Percentiles rank a stretch among this genome's conserved stretches.
phyloP scores from a whole-genome alignment of 2,329 filamentous ascomycete species.

The Trichophyton verrucosum region DNA sequence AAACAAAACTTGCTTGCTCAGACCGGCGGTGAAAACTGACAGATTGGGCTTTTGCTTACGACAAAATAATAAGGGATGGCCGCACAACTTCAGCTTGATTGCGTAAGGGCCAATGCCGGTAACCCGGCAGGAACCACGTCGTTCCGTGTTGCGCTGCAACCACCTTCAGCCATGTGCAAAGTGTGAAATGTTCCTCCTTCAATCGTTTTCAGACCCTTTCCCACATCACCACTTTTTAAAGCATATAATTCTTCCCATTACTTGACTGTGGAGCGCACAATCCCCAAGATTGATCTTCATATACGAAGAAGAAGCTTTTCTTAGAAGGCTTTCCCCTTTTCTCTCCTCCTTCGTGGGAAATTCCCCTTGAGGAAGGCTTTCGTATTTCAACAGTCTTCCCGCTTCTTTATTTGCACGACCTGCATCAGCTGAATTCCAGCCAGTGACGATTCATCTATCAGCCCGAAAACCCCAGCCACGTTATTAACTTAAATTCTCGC shows the following conservation, averaged over 20 bases:
- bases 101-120: neutral
- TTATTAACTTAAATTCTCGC: neutral
- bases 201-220: neutral
- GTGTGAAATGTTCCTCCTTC: neutral
- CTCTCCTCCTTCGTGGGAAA: neutral
- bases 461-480: neutral
- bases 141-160: neutral
- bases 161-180: neutral
- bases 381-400: neutral
- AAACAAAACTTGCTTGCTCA: neutral
- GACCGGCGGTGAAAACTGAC: neutral
- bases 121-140: neutral
- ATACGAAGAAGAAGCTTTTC: constrained; percentile 3
- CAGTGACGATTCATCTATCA: neutral
- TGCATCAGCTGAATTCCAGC: neutral
- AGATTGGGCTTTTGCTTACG: neutral
- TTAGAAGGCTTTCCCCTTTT: neutral
- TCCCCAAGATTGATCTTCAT: neutral
- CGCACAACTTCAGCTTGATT: neutral
- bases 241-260: neutral
- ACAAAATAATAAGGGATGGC: neutral
- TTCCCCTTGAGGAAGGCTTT: neutral
- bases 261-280: neutral
- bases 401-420: neutral
- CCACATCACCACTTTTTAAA: too few relatives aligned